Conservation (phyloP, 2,329 filamentous ascomycete genomes). For the Aspergillaceae sp. region DNA sequence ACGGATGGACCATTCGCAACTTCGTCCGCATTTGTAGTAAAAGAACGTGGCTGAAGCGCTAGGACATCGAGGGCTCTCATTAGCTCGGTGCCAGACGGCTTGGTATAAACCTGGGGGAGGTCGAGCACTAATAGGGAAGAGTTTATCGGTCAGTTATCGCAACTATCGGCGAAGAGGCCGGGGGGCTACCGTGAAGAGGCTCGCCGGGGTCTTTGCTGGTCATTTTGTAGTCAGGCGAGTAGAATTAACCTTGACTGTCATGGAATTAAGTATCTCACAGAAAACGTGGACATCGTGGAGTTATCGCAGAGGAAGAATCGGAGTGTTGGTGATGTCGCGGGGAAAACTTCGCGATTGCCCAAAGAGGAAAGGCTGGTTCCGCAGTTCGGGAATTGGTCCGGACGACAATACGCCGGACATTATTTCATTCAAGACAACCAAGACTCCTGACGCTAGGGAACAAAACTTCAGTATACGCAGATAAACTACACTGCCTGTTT, state of each 20-base stretch:
- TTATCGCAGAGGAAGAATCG: conserved; percentile 10
- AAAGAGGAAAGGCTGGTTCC: conserved; percentile 23
- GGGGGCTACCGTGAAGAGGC: conserved; percentile 30
- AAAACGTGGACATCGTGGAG: not conserved
- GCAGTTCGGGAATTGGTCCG: conserved; percentile 2
- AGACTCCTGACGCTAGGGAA: no score
- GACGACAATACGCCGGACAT: no score
- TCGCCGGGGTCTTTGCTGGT: conserved; percentile 26
- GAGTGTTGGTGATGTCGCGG: conserved; percentile 10
- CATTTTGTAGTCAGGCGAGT: conserved; percentile 16
- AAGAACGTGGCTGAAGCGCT: conserved; percentile 52
- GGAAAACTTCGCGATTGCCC: conserved; percentile 21
- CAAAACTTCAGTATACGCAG: not conserved
- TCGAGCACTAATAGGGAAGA: conserved; percentile 50
- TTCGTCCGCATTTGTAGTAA: conserved; percentile 21
- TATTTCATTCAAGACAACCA: conserved; percentile 1
- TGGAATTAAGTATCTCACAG: not conserved
- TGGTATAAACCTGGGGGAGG: conserved; percentile 74
- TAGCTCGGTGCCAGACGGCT: conserved; percentile 58
- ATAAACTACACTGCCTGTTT: conserved; percentile 9
- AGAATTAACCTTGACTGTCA: conserved; percentile 1
- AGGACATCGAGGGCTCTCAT: conserved; percentile 59
- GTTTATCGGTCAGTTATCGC: conserved; percentile 25
- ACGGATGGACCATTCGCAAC: conserved; percentile 24
- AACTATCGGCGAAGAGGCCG: conserved; percentile 10